Conservation (phyloP, 768 basidiomycete species). For the Tephrocybe sp. region DNA sequence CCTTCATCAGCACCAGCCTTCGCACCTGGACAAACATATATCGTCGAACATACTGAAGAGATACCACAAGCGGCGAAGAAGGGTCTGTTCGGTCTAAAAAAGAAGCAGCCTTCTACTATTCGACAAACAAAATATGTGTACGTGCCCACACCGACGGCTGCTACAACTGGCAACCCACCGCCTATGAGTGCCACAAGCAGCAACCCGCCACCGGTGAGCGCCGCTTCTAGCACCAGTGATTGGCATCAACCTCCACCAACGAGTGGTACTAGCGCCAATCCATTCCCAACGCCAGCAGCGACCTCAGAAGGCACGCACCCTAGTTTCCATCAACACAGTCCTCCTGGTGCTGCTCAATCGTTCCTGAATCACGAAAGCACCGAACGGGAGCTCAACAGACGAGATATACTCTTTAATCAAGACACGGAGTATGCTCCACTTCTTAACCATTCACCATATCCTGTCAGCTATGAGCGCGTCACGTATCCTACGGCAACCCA, state of each 20-base stretch:
- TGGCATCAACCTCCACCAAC: conserved; percentile 7
- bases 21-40: conserved; percentile 21
- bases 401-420: conserved; percentile 39
- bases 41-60: conserved; percentile 31
- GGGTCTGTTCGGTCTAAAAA: conserved; percentile 47
- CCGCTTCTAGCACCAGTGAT: not conserved
- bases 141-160: conserved; percentile 12
- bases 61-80: conserved; percentile 12
- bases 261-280: not conserved
- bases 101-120: conserved; percentile 14
- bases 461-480: conserved; percentile 50
- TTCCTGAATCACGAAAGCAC: not conserved
- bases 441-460: conserved; percentile 64
- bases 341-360: not conserved
- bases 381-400: not conserved
- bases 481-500: conserved; percentile 70
- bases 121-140: conserved; percentile 22
- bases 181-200: conserved; percentile 1
- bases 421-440: conserved; percentile 42
- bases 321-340: not conserved
- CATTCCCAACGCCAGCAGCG: not conserved
- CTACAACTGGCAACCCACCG: conserved; percentile 9
- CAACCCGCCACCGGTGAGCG: not conserved
- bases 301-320: not conserved
- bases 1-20: conserved; percentile 36